Base-by-base conservation (phyloP, 139 green algal species). In the Dunaliella primolecta region DNA sequence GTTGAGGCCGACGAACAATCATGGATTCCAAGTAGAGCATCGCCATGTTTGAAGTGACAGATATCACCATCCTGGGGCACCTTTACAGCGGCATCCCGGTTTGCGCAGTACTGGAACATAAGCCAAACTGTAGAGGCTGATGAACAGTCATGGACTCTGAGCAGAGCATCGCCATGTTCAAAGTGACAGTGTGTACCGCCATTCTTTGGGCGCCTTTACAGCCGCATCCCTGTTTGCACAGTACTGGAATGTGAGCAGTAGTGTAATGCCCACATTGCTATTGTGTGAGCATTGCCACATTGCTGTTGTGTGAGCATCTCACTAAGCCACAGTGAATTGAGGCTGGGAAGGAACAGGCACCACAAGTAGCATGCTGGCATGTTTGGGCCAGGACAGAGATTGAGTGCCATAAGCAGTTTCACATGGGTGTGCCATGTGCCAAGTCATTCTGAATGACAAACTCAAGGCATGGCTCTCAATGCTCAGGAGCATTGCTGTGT, bases 131-230 rank as follows among this genome's bases (percentile, higher is more conserved):
- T 0, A 72, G 82, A 55, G 33, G 2, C 80, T 34, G 23, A 24
- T 72, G 75, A n/a, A n/a, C n/a, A n/a, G n/a, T n/a, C n/a, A n/a
- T n/a, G n/a, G n/a, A n/a, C n/a, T n/a, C n/a, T n/a, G n/a, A n/a
- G 80, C 87, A 92, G 78, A 90, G 89, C 85, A 91, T 95, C 32
- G 81, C 86, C 21, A 90, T 96, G 79, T 95, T 92, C 83, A 91
- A 94, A 85, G 34, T 89, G 20, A 87, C 87, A 1, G 88, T 89
- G 25, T 30, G 23, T 25, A 64, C 88, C 31, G 74, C 86, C 23
- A 31, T 71, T 0, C 7, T n/a, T n/a, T 82, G 29, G 88, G 85
- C 2, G 55, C 85, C 1, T 0, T 84, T 0, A 84, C 83, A 1
- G 81, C 83, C 32, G 31, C 79, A 24, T 86, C 74, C 24, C 83